These are phyloP conservation scores for Malus hybrid DNA, from an alignment of 331 rosid species.

Conservation along the genomic window DNA sequence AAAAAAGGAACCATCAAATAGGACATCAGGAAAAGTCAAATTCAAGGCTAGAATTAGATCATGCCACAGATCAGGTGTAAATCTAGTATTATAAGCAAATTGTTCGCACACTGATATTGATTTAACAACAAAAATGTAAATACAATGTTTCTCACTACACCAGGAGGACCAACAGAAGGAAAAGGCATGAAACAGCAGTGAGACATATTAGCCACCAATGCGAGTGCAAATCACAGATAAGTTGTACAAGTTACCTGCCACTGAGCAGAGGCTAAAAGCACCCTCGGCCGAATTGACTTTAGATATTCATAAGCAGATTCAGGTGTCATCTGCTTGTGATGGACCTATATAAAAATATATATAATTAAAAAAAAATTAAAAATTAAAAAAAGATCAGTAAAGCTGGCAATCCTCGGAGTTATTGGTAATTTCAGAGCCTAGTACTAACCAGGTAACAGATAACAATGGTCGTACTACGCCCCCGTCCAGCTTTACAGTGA, in stretches of 20 bases:
- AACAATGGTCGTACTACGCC: slow-evolving; percentile 93
- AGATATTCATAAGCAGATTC: slow-evolving; percentile 71
- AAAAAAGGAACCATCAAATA: slow-evolving; percentile 11
- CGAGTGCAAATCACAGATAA: not conserved
- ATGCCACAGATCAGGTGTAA: not conserved
- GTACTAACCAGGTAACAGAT: slow-evolving; percentile 83
- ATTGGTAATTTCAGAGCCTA: not conserved
- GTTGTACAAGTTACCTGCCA: slow-evolving; percentile 51
- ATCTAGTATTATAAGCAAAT: not conserved
- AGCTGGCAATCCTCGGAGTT: not conserved
- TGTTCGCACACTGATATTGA: not conserved
- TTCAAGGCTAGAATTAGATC: not conserved
- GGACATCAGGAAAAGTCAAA: not conserved
- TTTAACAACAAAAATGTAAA: not conserved
- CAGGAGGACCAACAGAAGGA: not conserved
- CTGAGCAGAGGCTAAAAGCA: slow-evolving; percentile 87
- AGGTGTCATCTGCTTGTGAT: slow-evolving; percentile 88
- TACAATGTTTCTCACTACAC: not conserved
- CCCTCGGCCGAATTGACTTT: slow-evolving; percentile 86
- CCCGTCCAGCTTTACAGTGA: slow-evolving; percentile 99
- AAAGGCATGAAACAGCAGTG: not conserved
- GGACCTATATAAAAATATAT: slow-evolving; percentile 41
- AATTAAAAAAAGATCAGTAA: not conserved
- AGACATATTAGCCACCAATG: not conserved
- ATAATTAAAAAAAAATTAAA: no score